Conservation (phyloP, 352 stramenopile genomes). For the Phytophthora fragariaefolia region DNA sequence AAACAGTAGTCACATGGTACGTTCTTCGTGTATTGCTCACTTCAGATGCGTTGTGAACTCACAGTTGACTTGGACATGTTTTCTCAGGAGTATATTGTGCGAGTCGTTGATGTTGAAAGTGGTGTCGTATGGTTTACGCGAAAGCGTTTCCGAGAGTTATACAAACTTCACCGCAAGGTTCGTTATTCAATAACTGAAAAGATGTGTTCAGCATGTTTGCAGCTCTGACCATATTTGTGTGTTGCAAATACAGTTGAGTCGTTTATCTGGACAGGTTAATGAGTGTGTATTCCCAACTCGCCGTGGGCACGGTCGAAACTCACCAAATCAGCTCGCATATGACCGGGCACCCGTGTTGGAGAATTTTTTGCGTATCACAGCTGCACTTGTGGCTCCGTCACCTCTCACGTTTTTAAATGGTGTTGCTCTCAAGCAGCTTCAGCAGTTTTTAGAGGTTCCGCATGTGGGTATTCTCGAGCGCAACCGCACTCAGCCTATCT, state of each 20-base stretch:
- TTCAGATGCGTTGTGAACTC: not conserved
- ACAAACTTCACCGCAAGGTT: slow-evolving; percentile 87
- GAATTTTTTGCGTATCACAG: slow-evolving; percentile 76
- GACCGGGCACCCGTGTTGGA: slow-evolving; percentile 79
- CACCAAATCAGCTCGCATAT: slow-evolving; percentile 60
- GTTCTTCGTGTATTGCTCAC: not conserved
- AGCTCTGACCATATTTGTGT: slow-evolving; percentile 11
- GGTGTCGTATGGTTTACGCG: slow-evolving; percentile 86
- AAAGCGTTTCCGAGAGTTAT: slow-evolving; percentile 82
- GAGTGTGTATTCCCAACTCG: slow-evolving; percentile 78
- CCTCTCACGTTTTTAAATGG: slow-evolving; percentile 79
- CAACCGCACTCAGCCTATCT: slow-evolving; percentile 83
- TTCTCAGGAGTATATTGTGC: slow-evolving; percentile 83
- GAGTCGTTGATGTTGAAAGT: slow-evolving; percentile 86
- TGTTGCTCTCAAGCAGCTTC: slow-evolving; percentile 78
- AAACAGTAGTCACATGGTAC: slow-evolving; percentile 75
- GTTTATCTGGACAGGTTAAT: slow-evolving; percentile 68
- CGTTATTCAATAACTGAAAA: slow-evolving; percentile 5
- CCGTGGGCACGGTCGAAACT: slow-evolving; percentile 61
- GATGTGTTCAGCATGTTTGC: not conserved
- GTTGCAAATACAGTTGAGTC: slow-evolving; percentile 52
- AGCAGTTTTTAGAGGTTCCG: slow-evolving; percentile 83
- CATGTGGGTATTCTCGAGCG: slow-evolving; percentile 71
- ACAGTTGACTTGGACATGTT: slow-evolving; percentile 3
- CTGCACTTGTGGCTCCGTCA: slow-evolving; percentile 75